Conservation (phyloP, 1,284 basidiomycete genomes). For the Cutaneotrichosporon sp. region DNA sequence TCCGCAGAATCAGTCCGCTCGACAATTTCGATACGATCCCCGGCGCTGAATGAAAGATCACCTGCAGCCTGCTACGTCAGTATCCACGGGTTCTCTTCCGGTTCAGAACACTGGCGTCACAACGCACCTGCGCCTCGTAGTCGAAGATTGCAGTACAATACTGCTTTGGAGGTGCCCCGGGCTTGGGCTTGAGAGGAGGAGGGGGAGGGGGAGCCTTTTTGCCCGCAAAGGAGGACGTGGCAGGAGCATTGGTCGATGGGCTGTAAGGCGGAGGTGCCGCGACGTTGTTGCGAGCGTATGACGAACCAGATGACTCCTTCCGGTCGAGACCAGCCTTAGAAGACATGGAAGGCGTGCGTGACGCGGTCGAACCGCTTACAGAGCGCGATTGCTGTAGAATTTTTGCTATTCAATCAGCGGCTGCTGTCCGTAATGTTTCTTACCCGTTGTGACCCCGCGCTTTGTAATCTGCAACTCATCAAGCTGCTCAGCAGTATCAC, state of each 20-base stretch:
- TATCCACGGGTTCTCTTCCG: slow-evolving; percentile 9
- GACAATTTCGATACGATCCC: slow-evolving; percentile 91
- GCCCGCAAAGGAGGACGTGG: slow-evolving; percentile 47
- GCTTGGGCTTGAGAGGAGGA: slow-evolving; percentile 72
- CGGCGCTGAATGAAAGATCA: slow-evolving; percentile 82
- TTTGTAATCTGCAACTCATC: slow-evolving; percentile 74
- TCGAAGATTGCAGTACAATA: slow-evolving; percentile 95
- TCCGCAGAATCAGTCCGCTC: slow-evolving; percentile 77
- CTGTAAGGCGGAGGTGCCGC: slow-evolving; percentile 48
- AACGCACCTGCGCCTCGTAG: slow-evolving; percentile 70
- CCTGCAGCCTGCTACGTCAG: slow-evolving; percentile 67
- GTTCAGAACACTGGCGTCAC: neutral
- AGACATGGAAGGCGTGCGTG: slow-evolving; percentile 50
- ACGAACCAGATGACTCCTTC: slow-evolving; percentile 47
- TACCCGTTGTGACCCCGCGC: slow-evolving; percentile 75
- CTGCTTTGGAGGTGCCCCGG: slow-evolving; percentile 56
- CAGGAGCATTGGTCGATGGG: slow-evolving; percentile 28
- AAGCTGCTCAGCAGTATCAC: slow-evolving; percentile 69
- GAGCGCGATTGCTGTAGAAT: slow-evolving; percentile 21
- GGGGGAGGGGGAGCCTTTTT: slow-evolving; percentile 85
- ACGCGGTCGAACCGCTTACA: slow-evolving; percentile 7
- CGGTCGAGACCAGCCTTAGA: slow-evolving; percentile 35
- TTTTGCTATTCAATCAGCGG: slow-evolving; percentile 19
- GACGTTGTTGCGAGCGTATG: slow-evolving; percentile 30
- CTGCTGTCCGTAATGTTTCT: slow-evolving; percentile 33